A percentile compares a stretch with the other conserved stretches of the same genome.
phyloP scores from a whole-genome alignment of 1,284 basidiomycete species.

The Ustilago crameri region DNA sequence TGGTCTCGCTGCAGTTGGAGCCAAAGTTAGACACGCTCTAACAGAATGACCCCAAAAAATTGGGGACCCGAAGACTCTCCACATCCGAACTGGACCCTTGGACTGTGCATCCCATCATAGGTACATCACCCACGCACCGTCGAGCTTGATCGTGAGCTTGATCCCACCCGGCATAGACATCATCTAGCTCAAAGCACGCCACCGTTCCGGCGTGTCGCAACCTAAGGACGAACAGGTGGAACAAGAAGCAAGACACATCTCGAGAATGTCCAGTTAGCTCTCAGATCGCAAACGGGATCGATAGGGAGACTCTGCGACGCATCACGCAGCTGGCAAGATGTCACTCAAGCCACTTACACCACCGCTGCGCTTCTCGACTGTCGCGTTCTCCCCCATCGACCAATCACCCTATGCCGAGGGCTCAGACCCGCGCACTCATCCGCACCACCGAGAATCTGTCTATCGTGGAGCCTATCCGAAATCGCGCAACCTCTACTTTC shows the following conservation, averaged over 20 bases:
- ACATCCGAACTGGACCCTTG: slow-evolving; percentile 14
- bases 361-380: slow-evolving; percentile 57
- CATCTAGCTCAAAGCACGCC: background rate
- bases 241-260: no score
- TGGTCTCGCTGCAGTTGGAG: slow-evolving; percentile 23
- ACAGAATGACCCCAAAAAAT: slow-evolving; percentile 1
- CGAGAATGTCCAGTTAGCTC: no score
- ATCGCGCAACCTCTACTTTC: slow-evolving; percentile 60
- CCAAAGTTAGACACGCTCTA: no score
- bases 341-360: slow-evolving; percentile 54
- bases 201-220: no score
- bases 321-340: slow-evolving; percentile 11
- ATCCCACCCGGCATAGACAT: no score
- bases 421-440: slow-evolving; percentile 19
- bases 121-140: no score
- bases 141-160: no score
- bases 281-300: no score
- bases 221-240: background rate
- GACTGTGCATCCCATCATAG: slow-evolving; percentile 1
- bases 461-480: slow-evolving; percentile 66
- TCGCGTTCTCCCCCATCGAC: slow-evolving; percentile 46
- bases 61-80: slow-evolving; percentile 7
- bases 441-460: slow-evolving; percentile 48
- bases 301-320: no score
- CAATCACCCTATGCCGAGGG: background rate